These are phyloP conservation scores for Beauveria rudraprayagi DNA, from an alignment of 2,329 filamentous ascomycete genomes.

Conservation along the genomic window DNA sequence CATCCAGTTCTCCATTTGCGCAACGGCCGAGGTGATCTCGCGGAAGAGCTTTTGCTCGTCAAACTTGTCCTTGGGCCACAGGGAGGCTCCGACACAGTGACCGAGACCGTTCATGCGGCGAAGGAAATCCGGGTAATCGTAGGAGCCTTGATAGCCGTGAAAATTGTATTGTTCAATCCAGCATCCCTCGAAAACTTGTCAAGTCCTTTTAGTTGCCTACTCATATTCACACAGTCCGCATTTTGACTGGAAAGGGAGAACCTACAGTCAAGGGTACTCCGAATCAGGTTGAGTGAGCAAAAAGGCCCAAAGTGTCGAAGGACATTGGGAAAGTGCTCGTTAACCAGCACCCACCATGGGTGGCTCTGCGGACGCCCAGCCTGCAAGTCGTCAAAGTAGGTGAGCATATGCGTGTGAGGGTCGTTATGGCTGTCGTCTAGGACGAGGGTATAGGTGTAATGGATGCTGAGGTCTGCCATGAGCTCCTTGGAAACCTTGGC, in stretches of 20 bases:
- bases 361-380: conserved; percentile 12
- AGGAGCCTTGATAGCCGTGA: conserved; percentile 13
- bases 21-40: conserved; percentile 15
- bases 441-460: conserved; percentile 16
- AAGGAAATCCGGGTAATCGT: conserved; percentile 16
- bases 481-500: conserved; percentile 16
- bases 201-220: background rate
- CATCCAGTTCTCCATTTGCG: conserved; percentile 17
- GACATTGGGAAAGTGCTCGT: conserved; percentile 15
- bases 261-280: conserved; percentile 15
- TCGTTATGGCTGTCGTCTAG: conserved; percentile 16
- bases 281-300: conserved; percentile 15
- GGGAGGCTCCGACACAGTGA: conserved; percentile 14
- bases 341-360: conserved; percentile 15
- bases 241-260: background rate
- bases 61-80: conserved; percentile 11
- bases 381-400: conserved; percentile 16
- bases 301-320: conserved; percentile 15
- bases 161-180: conserved; percentile 19
- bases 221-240: too few species aligned
- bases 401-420: conserved; percentile 12
- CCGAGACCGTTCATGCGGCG: conserved; percentile 18
- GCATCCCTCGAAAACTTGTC: conserved; percentile 15
- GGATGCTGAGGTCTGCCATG: conserved; percentile 17
- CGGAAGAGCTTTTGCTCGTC: conserved; percentile 14